Evolutionary conservation across 768 basidiomycete genomes (phyloP), one percentile per base, ranked within the genome.

Genomic region (Hysterangium stoloniferum): DNA sequence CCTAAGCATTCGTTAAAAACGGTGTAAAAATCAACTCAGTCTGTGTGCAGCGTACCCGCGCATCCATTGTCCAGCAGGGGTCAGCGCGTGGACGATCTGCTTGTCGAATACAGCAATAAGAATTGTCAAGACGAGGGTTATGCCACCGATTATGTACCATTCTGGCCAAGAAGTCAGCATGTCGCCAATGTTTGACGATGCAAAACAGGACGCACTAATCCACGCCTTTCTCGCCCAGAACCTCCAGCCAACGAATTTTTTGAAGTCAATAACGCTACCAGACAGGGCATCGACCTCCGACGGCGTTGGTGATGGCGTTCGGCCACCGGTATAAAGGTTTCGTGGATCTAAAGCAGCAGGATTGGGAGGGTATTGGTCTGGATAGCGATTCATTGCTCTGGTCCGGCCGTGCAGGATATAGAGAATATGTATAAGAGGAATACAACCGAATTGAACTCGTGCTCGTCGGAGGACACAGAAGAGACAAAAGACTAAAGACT

Each of bases 81-180:
- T 78, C 41, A 91, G 69, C 76, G 76, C 79, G 8, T 73, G 48
- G 4, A 91, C 82, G 55, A 93, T 89, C 70, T 84, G 74, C 50
- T 72, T 71, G 59, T 90, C 81, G 58, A 77, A 85, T 8, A 85
- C 62, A 7, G 73, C 69, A 44, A 84, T 69, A 49, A 87, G 73
- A 2, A 68, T 68, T 11, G 73, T 69, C 20, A 84, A 17, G 46
- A 73, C 67, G 29, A 77, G 43, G 47, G 79, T 64, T 28, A 86
- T 45, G 41, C 72, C 54, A 2, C 71, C 52, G n/a, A 67, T 60
- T 6, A 82, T 52, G 50, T 60, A 66, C 45, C 50, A 62, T 47
- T 45, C 64, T 56, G 34, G n/a, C 34, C 32, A 34, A 45, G 24
- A n/a, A 22, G 35, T n/a, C 8, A 32, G 17, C 6, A n/a, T 12